Evolutionary conservation across 1,284 basidiomycete genomes (phyloP), one percentile per base, ranked within the genome.

Genomic region (Cryptococcus hybrid): DNA sequence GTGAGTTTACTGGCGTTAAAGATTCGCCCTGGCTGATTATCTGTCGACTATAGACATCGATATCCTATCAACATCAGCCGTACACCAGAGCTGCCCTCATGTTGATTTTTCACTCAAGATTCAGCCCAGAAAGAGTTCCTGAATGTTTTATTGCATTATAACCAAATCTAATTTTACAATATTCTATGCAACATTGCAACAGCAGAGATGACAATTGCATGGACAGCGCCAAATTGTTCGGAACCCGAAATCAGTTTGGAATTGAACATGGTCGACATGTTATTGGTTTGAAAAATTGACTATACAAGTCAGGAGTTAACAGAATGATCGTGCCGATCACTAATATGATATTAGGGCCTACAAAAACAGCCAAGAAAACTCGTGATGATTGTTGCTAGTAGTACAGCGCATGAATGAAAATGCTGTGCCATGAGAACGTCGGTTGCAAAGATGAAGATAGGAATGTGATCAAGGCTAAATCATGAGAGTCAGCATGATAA

Each of bases 101-200:
- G 87, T 96, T 64, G 93, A 96, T 76, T 96, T 93, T 73, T 93
- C 90, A 68, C 82, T 96, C 67, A 96, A 96, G 82, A 88, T 96
- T 60, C 90, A 93, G 77, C 80, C 79, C n/a, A 75, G 70, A 39
- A 51, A 38, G 63, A 66, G 52, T 49, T 24, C 24, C 24, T 24
- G 24, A 46, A 49, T 51, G 30, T 4, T 35, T 44, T 45, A 45
- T 47, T 37, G 11, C 51, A 40, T 42, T 34, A 46, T 52, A 15
- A 15, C 39, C 8, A 35, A 56, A 53, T 36, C 40, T 48, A 18
- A n/a, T 42, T n/a, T 43, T n/a, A 8, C 13, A 11, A 44, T 24
- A 5, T 39, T 35, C 18, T 37, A 34, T 12, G 15, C 15, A 44
- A 13, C 13, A 11, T 52, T 9, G 13, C 11, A 39, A 47, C 13